phyloP scores from a whole-genome alignment of 208 protist genomes.

The Crithidia fasciculata region DNA sequence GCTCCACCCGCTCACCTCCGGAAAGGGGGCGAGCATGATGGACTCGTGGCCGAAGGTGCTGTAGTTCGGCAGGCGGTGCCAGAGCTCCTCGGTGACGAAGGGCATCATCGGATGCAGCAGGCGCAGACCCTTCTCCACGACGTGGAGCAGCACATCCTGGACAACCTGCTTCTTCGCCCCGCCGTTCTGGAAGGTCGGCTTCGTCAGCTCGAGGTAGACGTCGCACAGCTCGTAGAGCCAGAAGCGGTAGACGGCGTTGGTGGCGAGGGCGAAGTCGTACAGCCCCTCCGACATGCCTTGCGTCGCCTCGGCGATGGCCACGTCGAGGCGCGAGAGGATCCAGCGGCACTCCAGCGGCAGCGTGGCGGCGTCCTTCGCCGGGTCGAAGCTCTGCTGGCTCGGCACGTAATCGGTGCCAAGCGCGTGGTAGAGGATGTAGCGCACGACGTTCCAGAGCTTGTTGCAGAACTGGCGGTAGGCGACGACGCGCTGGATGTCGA shows the following conservation, averaged over 20 bases:
- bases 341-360: constrained; percentile 95
- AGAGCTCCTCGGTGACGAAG: constrained; percentile 99
- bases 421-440: constrained; percentile 95
- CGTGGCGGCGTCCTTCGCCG: constrained; percentile 34
- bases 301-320: constrained; percentile 76
- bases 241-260: constrained; percentile 95
- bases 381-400: constrained; percentile 46
- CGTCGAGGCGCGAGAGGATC: constrained; percentile 95
- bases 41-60: constrained; percentile 69
- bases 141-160: constrained; percentile 92
- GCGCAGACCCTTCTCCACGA: constrained; percentile 93
- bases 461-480: constrained; percentile 99
- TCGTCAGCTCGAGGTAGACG: constrained; percentile 96
- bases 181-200: constrained; percentile 89
- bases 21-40: constrained; percentile 93
- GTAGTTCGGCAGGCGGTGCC: constrained; percentile 94
- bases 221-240: constrained; percentile 99
- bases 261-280: constrained; percentile 94
- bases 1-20: constrained; percentile 62
- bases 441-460: constrained; percentile 98
- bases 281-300: constrained; percentile 66
- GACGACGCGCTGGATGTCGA: constrained; percentile 98
- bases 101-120: constrained; percentile 99
- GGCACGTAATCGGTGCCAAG: constrained; percentile 84
- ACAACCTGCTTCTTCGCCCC: constrained; percentile 78